A percentile compares a stretch with the other conserved stretches of the same genome.
Conservation (phyloP, 306 rosid genomes). For the Sindora glabra region DNA sequence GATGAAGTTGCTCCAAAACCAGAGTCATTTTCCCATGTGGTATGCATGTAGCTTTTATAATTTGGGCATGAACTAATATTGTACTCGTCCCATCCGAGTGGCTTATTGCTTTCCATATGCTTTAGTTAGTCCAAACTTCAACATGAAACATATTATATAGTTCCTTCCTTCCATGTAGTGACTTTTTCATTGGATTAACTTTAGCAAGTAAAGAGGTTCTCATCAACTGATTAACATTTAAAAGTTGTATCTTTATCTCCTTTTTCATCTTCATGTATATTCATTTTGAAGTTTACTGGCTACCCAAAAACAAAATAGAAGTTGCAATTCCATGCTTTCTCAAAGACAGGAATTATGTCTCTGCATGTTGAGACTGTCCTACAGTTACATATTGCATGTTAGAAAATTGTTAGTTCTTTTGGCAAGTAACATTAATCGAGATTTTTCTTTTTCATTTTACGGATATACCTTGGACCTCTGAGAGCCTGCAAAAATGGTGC, state of each 20-base stretch:
- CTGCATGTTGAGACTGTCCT: background rate
- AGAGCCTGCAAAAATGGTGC: background rate
- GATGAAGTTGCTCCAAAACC: constrained; percentile 79
- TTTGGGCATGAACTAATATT: background rate
- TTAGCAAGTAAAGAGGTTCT: background rate
- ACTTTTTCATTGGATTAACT: background rate
- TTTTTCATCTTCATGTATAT: background rate
- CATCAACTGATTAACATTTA: background rate
- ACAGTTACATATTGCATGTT: background rate
- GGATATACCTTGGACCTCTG: background rate
- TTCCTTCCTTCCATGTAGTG: background rate
- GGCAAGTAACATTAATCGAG: background rate
- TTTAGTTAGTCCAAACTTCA: background rate
- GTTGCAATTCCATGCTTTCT: background rate
- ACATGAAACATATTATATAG: background rate
- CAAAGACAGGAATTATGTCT: background rate
- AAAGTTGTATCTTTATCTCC: background rate
- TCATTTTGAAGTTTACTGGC: background rate
- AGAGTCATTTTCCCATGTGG: constrained; percentile 72
- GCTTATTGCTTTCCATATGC: background rate
- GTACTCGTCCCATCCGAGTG: background rate
- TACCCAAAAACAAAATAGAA: background rate
- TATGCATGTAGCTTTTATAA: constrained; percentile 25
- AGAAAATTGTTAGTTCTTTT: constrained; percentile 4
- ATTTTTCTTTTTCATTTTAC: background rate